phyloP scores from a whole-genome alignment of 2,329 filamentous ascomycete genomes.

The Arthrobotrys pseudoclavata region DNA sequence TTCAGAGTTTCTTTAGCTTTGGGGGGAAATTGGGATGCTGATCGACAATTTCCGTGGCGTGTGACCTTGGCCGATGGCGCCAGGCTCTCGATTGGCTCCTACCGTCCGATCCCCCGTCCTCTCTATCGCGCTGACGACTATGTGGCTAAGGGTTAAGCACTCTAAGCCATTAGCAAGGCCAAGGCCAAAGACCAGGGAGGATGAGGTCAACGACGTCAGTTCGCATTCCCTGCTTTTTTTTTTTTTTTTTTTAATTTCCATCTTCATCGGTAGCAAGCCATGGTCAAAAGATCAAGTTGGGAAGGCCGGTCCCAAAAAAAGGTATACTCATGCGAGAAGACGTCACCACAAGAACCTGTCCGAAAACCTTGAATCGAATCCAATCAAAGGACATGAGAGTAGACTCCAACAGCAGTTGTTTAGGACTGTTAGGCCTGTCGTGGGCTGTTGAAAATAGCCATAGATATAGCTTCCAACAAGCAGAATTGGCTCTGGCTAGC shows the following conservation, averaged over 20 bases:
- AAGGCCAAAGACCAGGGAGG: too few species aligned
- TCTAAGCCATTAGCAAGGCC: too few species aligned
- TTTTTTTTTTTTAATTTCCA: background rate
- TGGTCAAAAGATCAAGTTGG: slow-evolving; percentile 1
- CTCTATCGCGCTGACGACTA: background rate
- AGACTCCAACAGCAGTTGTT: background rate
- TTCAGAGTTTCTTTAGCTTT: background rate
- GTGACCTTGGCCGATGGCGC: slow-evolving; percentile 12
- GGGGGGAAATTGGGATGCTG: background rate
- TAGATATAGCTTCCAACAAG: slow-evolving; percentile 19
- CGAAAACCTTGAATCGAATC: slow-evolving; percentile 17
- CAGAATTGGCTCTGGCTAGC: background rate
- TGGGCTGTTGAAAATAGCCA: slow-evolving; percentile 2
- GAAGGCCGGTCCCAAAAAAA: slow-evolving; percentile 12
- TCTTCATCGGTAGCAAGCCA: background rate
- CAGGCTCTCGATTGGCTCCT: slow-evolving; percentile 27
- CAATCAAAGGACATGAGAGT: slow-evolving; percentile 11
- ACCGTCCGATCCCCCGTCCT: slow-evolving; percentile 8
- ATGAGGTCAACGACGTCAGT: slow-evolving; percentile 2
- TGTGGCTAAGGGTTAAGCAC: too few species aligned
- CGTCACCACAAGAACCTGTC: slow-evolving; percentile 26
- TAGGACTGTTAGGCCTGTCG: background rate
- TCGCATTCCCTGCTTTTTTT: slow-evolving; percentile 3
- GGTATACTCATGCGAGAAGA: slow-evolving; percentile 40
- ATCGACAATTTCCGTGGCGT: slow-evolving; percentile 16